These are phyloP conservation scores for Cladophialophora carrionii DNA, from an alignment of 2,329 filamentous ascomycete genomes.

Conservation along the genomic window DNA sequence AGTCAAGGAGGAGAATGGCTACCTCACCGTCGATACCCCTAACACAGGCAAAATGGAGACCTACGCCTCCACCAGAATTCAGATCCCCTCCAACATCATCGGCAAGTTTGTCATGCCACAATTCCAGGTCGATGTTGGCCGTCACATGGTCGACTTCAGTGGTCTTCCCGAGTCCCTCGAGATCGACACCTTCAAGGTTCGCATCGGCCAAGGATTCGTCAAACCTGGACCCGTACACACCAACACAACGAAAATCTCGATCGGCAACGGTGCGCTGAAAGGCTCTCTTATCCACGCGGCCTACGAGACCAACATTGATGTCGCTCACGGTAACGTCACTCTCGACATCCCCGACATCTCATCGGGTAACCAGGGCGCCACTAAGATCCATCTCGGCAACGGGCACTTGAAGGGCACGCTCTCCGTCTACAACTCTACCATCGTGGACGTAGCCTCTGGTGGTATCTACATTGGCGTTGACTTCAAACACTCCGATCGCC, in stretches of 20 bases:
- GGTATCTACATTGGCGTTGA: conserved; percentile 26
- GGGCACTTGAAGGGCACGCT: conserved; percentile 27
- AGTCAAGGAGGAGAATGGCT: conserved; percentile 28
- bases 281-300: conserved; percentile 25
- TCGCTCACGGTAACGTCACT: conserved; percentile 24
- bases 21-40: conserved; percentile 25
- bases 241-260: conserved; percentile 20
- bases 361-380: conserved; percentile 22
- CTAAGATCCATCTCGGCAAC: conserved; percentile 27
- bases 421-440: conserved; percentile 28
- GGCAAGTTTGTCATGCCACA: conserved; percentile 23
- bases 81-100: conserved; percentile 33
- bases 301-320: conserved; percentile 25
- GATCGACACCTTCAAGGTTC: conserved; percentile 23
- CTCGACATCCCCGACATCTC: conserved; percentile 28
- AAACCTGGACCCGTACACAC: conserved; percentile 31
- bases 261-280: conserved; percentile 24
- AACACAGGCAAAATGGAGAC: conserved; percentile 19
- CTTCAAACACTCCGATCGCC: conserved; percentile 21
- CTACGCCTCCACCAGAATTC: conserved; percentile 24
- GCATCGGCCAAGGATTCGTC: conserved; percentile 27
- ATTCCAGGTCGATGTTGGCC: conserved; percentile 28
- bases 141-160: conserved; percentile 33
- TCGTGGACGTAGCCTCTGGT: conserved; percentile 22
- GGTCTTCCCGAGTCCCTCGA: conserved; percentile 31